A percentile compares a stretch with the other conserved stretches of the same genome.
These are phyloP conservation scores for Paramecium sonneborni DNA, from an alignment of 73 alveolate species.

Conservation along the genomic window DNA sequence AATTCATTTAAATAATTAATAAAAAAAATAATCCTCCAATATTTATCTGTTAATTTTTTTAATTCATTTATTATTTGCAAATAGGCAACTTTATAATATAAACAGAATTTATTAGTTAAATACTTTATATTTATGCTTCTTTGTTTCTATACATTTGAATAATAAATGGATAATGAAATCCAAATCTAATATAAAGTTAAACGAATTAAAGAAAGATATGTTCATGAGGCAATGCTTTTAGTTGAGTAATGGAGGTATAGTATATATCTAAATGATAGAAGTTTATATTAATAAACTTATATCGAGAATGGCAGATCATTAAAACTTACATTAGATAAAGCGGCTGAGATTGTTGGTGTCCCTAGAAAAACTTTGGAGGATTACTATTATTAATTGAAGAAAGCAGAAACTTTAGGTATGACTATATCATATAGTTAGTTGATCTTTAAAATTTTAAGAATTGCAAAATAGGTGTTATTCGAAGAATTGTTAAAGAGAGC, in stretches of 20 bases:
- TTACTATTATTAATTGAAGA: constrained; percentile 51
- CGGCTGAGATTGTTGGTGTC: constrained; percentile 63
- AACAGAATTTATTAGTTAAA: neutral
- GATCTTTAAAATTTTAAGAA: constrained; percentile 50
- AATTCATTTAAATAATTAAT: neutral
- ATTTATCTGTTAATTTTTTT: neutral
- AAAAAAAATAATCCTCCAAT: neutral
- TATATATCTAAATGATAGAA: neutral
- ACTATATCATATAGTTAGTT: neutral
- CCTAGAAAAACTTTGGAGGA: constrained; percentile 70
- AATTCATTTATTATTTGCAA: neutral
- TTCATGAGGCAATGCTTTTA: neutral
- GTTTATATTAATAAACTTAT: neutral
- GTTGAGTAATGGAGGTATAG: constrained; percentile 41
- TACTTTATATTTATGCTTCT: neutral
- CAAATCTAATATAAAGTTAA: neutral
- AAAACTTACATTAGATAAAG: constrained; percentile 61
- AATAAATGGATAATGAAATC: neutral
- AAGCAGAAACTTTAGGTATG: constrained; percentile 54
- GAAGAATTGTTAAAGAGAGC: constrained; percentile 30
- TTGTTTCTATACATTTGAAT: neutral
- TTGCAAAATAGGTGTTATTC: constrained; percentile 42
- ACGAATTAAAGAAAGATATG: too few species aligned
- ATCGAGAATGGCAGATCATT: constrained; percentile 27
- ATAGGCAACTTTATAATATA: neutral